Conservation (phyloP, 1,139 yeast genomes). For the Suhomyces maxii region DNA sequence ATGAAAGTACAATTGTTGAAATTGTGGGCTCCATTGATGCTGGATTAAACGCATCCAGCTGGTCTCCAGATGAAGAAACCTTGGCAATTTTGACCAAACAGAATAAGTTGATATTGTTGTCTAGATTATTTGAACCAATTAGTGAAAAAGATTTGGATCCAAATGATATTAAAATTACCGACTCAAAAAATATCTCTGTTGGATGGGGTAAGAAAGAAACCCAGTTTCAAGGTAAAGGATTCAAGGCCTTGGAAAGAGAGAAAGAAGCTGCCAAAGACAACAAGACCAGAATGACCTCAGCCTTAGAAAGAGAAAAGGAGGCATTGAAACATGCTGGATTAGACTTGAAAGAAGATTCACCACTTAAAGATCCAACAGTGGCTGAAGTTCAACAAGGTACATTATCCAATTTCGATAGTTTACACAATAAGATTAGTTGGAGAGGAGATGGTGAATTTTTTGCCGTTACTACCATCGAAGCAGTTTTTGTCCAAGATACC, state of each 20-base stretch:
- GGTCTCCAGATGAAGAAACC: slow-evolving; percentile 94
- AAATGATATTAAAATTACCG: slow-evolving; percentile 59
- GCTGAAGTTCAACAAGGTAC: slow-evolving; percentile 70
- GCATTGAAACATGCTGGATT: slow-evolving; percentile 69
- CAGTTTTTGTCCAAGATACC: slow-evolving; percentile 42
- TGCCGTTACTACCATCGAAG: slow-evolving; percentile 65
- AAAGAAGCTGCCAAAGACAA: slow-evolving; percentile 52
- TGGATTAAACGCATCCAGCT: slow-evolving; percentile 69
- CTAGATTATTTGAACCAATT: slow-evolving; percentile 79
- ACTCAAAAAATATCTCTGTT: slow-evolving; percentile 86
- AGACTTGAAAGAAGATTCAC: slow-evolving; percentile 54
- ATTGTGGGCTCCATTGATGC: slow-evolving; percentile 85
- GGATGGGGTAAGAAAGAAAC: slow-evolving; percentile 99
- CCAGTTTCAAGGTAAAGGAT: slow-evolving; percentile 94
- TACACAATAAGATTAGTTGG: slow-evolving; percentile 67
- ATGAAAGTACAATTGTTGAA: slow-evolving; percentile 57
- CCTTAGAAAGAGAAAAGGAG: slow-evolving; percentile 62
- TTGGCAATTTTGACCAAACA: slow-evolving; percentile 68
- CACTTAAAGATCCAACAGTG: slow-evolving; percentile 89
- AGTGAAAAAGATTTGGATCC: slow-evolving; percentile 59
- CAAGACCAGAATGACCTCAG: slow-evolving; percentile 88
- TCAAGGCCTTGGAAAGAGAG: slow-evolving; percentile 75
- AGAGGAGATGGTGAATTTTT: slow-evolving; percentile 92
- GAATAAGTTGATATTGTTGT: slow-evolving; percentile 61
- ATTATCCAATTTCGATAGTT: slow-evolving; percentile 53